phyloP scores from a whole-genome alignment of 129 eudicot genomes.

The Apium graveolens region DNA sequence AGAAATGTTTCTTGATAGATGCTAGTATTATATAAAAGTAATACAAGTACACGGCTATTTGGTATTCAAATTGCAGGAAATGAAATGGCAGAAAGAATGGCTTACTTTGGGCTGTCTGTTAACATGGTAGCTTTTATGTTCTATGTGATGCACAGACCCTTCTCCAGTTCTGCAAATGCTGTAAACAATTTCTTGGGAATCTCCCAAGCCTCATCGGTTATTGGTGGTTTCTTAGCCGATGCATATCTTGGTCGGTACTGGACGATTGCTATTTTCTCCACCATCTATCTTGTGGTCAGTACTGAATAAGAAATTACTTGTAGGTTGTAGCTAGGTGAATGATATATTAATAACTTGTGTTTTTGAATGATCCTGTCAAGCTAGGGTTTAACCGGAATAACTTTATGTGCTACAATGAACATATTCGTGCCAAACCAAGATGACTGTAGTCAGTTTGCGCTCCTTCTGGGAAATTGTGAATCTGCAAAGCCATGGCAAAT shows the following conservation, averaged over 20 bases:
- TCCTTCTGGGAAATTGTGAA: conserved; percentile 70
- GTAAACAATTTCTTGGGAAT: conserved; percentile 83
- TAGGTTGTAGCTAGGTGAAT: not conserved
- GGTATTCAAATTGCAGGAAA: conserved; percentile 42
- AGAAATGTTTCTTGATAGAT: too few species aligned
- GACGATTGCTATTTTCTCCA: conserved; percentile 93
- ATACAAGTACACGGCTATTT: not conserved
- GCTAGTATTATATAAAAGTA: not conserved
- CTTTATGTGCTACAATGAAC: conserved; percentile 57
- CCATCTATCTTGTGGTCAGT: conserved; percentile 80
- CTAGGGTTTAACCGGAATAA: conserved; percentile 84
- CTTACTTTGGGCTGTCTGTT: conserved; percentile 84
- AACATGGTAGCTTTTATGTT: conserved; percentile 96
- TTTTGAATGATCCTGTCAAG: conserved; percentile 11
- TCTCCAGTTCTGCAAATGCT: conserved; percentile 87
- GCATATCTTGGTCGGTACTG: conserved; percentile 96
- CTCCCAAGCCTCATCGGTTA: conserved; percentile 81
- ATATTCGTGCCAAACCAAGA: conserved; percentile 65
- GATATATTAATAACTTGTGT: not conserved
- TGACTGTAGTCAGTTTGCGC: conserved; percentile 60
- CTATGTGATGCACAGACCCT: conserved; percentile 90
- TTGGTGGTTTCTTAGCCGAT: conserved; percentile 88
- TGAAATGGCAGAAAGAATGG: conserved; percentile 99
- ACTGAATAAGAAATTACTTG: not conserved
- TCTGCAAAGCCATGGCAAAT: conserved; percentile 84